Evolutionary conservation across 768 basidiomycete species (phyloP).

Genomic region (Boletus insuetus): DNA sequence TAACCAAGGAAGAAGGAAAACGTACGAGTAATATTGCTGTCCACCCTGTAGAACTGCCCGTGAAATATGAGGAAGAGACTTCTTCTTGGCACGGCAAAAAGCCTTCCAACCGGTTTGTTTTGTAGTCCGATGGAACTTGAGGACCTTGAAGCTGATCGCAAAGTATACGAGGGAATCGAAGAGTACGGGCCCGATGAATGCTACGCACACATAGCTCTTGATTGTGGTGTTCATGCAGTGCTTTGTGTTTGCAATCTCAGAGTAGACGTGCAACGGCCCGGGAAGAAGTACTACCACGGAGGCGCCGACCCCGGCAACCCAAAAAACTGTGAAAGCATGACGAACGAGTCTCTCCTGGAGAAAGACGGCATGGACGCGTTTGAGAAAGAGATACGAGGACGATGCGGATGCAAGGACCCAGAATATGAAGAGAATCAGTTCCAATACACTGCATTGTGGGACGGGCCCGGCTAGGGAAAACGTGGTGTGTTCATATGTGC

Average conservation of each 20-base stretch:
- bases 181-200: slow-evolving; percentile 28
- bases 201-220: slow-evolving; percentile 24
- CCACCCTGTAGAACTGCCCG: slow-evolving; percentile 36
- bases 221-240: slow-evolving; percentile 29
- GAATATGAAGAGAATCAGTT: slow-evolving; percentile 13
- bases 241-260: slow-evolving; percentile 32
- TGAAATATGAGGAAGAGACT: slow-evolving; percentile 32
- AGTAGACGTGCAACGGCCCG: slow-evolving; percentile 20
- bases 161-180: slow-evolving; percentile 36
- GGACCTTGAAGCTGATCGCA: slow-evolving; percentile 32
- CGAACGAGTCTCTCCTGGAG: slow-evolving; percentile 17
- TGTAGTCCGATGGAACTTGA: slow-evolving; percentile 13
- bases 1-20: neutral
- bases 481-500: neutral
- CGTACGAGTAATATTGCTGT: slow-evolving; percentile 39
- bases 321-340: slow-evolving; percentile 28
- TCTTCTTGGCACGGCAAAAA: slow-evolving; percentile 17
- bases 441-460: slow-evolving; percentile 16
- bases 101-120: slow-evolving; percentile 13
- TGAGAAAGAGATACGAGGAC: slow-evolving; percentile 38
- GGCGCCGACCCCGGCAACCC: slow-evolving; percentile 31
- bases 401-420: slow-evolving; percentile 23
- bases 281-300: slow-evolving; percentile 25
- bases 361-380: slow-evolving; percentile 38
- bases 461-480: slow-evolving; percentile 22